A percentile compares a stretch with the other conserved stretches of the same genome.
Conservation (phyloP, 2,329 filamentous ascomycete species). For the Cladophialophora psammophila region DNA sequence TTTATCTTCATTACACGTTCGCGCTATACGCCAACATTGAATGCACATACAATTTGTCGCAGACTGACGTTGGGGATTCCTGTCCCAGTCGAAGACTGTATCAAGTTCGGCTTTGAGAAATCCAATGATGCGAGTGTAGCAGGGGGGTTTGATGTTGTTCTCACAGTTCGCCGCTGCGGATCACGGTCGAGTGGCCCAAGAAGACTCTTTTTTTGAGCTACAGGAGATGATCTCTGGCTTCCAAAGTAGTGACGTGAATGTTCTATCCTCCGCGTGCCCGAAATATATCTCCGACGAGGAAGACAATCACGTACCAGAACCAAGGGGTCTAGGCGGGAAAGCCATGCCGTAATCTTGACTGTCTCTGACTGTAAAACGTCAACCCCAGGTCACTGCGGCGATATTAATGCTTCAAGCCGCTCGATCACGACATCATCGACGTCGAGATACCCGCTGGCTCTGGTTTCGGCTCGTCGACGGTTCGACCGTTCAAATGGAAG, state of each 20-base stretch:
- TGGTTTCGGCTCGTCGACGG: conserved; percentile 17
- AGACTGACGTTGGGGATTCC: background rate
- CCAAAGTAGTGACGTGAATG: background rate
- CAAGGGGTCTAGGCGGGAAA: background rate
- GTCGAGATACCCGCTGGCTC: conserved; percentile 20
- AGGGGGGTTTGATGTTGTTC: background rate
- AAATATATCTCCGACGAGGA: background rate
- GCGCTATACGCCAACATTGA: background rate
- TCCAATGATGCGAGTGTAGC: background rate
- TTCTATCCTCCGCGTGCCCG: background rate
- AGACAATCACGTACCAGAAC: background rate
- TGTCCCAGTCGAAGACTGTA: too few species aligned
- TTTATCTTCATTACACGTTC: background rate
- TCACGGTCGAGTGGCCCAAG: background rate
- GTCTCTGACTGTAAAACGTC: background rate
- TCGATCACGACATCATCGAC: conserved; percentile 29
- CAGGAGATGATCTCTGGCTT: background rate
- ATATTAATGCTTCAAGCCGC: conserved; percentile 25
- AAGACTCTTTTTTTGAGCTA: background rate
- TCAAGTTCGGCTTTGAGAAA: background rate
- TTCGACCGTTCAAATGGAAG: conserved; percentile 30
- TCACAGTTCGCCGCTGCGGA: background rate
- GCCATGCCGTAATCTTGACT: background rate
- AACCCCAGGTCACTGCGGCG: conserved; percentile 5
- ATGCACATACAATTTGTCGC: background rate